phyloP scores from a whole-genome alignment of 1,284 basidiomycete species.

The Ganoderma multipileum region DNA sequence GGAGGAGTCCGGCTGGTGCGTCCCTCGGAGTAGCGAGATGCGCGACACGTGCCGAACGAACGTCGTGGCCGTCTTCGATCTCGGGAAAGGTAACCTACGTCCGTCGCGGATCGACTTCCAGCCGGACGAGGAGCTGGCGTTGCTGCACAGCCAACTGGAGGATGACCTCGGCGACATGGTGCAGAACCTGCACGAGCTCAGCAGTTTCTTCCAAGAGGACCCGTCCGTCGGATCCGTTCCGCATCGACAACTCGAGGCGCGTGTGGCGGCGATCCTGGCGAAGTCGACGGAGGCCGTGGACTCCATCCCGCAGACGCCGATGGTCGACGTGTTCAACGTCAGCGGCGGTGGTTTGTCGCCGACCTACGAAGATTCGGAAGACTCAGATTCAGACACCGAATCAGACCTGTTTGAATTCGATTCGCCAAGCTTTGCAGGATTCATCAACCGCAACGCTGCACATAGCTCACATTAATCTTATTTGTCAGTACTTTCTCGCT shows the following conservation, averaged over 20 bases:
- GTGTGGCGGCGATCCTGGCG: conserved; percentile 80
- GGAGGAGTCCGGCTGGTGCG: conserved; percentile 85
- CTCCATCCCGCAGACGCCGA: conserved; percentile 74
- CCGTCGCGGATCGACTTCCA: conserved; percentile 78
- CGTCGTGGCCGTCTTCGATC: conserved; percentile 85
- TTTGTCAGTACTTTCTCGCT: conserved; percentile 3
- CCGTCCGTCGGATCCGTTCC: conserved; percentile 35
- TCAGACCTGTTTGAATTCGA: conserved; percentile 32
- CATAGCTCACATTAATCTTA: conserved; percentile 26
- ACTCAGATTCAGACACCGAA: conserved; percentile 25
- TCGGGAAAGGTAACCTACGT: conserved; percentile 76
- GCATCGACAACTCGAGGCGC: conserved; percentile 67
- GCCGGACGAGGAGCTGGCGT: conserved; percentile 49
- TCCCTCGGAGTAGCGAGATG: conserved; percentile 70
- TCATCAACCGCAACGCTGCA: conserved; percentile 17
- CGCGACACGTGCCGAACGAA: conserved; percentile 76
- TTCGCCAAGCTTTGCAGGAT: conserved; percentile 31
- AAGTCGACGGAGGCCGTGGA: conserved; percentile 69
- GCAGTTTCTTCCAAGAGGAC: conserved; percentile 83
- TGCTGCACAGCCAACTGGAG: conserved; percentile 45
- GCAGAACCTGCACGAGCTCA: conserved; percentile 86
- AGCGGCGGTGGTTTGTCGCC: conserved; percentile 42
- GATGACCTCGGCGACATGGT: conserved; percentile 87
- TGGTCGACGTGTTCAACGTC: conserved; percentile 78
- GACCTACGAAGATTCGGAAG: conserved; percentile 30